Percentiles rank a stretch among this genome's conserved stretches.
Conservation (phyloP, 371 early-diverging fungal genomes). For the Lichtheimia ornata region DNA sequence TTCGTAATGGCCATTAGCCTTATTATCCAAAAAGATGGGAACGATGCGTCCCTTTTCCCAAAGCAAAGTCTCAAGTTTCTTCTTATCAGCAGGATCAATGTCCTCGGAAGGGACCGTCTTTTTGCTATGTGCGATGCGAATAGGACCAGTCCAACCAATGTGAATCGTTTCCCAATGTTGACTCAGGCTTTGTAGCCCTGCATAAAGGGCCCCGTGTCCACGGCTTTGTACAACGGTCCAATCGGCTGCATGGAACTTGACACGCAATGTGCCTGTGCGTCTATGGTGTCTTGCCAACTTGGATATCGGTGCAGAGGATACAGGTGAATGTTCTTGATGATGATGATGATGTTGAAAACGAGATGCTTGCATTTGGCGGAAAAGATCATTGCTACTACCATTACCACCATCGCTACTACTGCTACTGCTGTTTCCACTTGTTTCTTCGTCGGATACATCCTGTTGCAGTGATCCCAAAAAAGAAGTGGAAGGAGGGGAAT, state of each 20-base stretch:
- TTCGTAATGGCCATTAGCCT: constrained; percentile 76
- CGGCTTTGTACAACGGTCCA: constrained; percentile 41
- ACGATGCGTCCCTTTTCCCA: constrained; percentile 44
- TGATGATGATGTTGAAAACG: neutral
- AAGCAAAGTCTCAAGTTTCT: constrained; percentile 39
- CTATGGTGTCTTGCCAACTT: constrained; percentile 36
- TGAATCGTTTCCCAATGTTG: constrained; percentile 52
- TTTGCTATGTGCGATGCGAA: constrained; percentile 17
- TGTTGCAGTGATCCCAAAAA: neutral
- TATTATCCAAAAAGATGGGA: constrained; percentile 79
- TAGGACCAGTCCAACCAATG: constrained; percentile 68
- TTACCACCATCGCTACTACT: neutral
- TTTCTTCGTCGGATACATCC: too few species aligned
- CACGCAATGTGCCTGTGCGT: constrained; percentile 38
- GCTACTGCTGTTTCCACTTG: too few species aligned
- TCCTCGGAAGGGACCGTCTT: constrained; percentile 13
- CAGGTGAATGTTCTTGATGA: constrained; percentile 4
- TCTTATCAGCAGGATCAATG: constrained; percentile 21
- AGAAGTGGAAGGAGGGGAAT: constrained; percentile 8
- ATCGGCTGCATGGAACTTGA: constrained; percentile 37
- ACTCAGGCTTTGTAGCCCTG: constrained; percentile 58
- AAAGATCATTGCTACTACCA: constrained; percentile 10
- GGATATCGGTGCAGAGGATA: constrained; percentile 33
- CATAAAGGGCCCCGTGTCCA: constrained; percentile 73
- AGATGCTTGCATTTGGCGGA: constrained; percentile 6